Percentiles rank a stretch among this genome's conserved stretches.
Evolutionary conservation across 2,329 filamentous ascomycete species (phyloP).

Genomic region (Mycosphaerella sp.): DNA sequence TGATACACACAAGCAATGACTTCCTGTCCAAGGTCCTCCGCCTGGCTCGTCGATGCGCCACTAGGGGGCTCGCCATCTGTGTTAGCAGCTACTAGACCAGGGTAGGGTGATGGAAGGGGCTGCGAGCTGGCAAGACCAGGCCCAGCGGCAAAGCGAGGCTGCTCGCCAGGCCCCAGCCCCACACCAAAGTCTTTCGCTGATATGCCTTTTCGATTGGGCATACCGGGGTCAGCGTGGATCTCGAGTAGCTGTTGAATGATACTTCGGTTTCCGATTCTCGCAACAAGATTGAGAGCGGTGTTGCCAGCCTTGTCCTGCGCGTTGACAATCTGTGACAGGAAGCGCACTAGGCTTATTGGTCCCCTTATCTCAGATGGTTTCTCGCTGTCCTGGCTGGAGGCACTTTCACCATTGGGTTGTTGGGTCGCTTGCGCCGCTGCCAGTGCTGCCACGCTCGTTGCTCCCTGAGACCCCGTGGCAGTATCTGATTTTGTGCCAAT

Average conservation of each 20-base stretch:
- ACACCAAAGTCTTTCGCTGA: slow-evolving; percentile 93
- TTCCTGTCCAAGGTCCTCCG: slow-evolving; percentile 70
- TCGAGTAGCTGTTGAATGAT: slow-evolving; percentile 97
- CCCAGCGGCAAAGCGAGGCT: slow-evolving; percentile 19
- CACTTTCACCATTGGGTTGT: slow-evolving; percentile 25
- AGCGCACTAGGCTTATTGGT: slow-evolving; percentile 80
- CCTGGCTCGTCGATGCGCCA: slow-evolving; percentile 39
- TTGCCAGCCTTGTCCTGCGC: slow-evolving; percentile 90
- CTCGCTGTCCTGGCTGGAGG: slow-evolving; percentile 26
- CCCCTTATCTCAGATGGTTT: slow-evolving; percentile 36
- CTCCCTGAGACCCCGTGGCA: slow-evolving; percentile 42
- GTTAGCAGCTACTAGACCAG: slow-evolving; percentile 14
- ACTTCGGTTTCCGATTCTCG: slow-evolving; percentile 83
- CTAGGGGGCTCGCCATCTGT: slow-evolving; percentile 39
- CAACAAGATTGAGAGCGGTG: slow-evolving; percentile 88
- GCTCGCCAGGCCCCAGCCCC: slow-evolving; percentile 56
- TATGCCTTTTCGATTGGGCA: slow-evolving; percentile 83
- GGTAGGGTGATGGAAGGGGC: slow-evolving; percentile 11
- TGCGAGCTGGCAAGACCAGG: slow-evolving; percentile 21
- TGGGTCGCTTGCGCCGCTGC: slow-evolving; percentile 24
- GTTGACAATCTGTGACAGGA: slow-evolving; percentile 97
- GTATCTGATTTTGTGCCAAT: slow-evolving; percentile 45
- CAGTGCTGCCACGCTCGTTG: slow-evolving; percentile 44
- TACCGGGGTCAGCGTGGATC: slow-evolving; percentile 87
- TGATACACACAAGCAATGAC: slow-evolving; percentile 66